Evolutionary conservation across 1,284 basidiomycete genomes (phyloP), one percentile per base, ranked within the genome.

Genomic region (Leccinum fallax): DNA sequence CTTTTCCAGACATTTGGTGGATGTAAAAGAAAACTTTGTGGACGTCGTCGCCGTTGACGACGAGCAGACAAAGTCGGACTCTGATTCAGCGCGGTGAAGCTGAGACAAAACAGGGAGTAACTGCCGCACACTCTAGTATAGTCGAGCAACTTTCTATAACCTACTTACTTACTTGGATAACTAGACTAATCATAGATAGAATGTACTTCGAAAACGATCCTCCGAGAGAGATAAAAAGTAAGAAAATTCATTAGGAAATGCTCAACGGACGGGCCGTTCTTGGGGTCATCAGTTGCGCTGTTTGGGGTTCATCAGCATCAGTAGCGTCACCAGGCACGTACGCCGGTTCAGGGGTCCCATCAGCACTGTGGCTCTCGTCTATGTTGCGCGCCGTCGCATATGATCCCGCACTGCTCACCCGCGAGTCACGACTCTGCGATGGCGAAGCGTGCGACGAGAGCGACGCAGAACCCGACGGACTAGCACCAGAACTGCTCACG

Each of bases 1-100:
- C 85, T 79, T 88, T 90, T 69, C 89, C 87, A 74, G 89, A 89
- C 89, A 91, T 87, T 46, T 46, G 21, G 36, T 54, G 15, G 16
- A 57, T 58, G 40, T 19, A 21, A 43, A 52, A 26, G 32, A 49
- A 59, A 28, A 61, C 19, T 32, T 15, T 4, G 64, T 61, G 43
- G 43, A 11, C 59, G 61, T 61, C 68, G 71, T 53, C 69, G 69
- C 56, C 57, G 65, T 58, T 58, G 64, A 70, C 66, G 69, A 73
- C 69, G 69, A 66, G 62, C 10, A 59, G 56, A 58, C n/a, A 55
- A 46, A 57, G 61, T 57, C 49, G 57, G 60, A 32, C 15, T 62
- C n/a, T 28, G 49, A 63, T 46, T 46, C 43, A 46, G 19, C 11
- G 10, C 30, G 21, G 61, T 58, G 63, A 40, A 36, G 43, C 46